Evolutionary conservation across 1,284 basidiomycete species (phyloP).

Genomic region (Irpex sp.): DNA sequence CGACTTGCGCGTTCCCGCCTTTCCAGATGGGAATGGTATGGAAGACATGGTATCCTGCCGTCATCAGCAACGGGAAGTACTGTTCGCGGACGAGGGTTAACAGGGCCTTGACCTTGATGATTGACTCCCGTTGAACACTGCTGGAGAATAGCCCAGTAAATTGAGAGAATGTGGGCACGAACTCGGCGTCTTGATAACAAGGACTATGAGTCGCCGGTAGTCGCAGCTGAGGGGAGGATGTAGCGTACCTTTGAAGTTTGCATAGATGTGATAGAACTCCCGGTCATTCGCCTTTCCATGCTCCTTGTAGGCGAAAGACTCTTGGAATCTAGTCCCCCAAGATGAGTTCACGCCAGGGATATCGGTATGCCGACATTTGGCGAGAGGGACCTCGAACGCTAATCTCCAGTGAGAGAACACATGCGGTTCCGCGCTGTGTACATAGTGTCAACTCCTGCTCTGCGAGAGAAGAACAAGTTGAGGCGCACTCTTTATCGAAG

Average conservation of each 20-base stretch:
- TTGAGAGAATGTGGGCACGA: slow-evolving; percentile 16
- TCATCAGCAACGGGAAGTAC: slow-evolving; percentile 2
- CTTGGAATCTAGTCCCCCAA: slow-evolving; percentile 11
- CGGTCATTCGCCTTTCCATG: slow-evolving; percentile 9
- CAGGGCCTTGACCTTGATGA: slow-evolving; percentile 4
- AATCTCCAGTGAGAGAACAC: slow-evolving; percentile 18
- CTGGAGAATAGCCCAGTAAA: slow-evolving; percentile 18
- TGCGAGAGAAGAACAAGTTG: neutral
- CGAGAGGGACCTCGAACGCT: slow-evolving; percentile 24
- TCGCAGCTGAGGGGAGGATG: neutral
- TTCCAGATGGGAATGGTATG: slow-evolving; percentile 7
- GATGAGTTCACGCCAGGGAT: neutral
- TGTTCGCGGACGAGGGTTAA: neutral
- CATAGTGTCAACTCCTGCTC: neutral
- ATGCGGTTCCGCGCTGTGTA: slow-evolving; percentile 4
- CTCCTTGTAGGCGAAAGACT: slow-evolving; percentile 8
- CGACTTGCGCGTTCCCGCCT: neutral
- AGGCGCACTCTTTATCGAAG: neutral
- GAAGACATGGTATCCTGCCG: slow-evolving; percentile 9
- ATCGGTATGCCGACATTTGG: slow-evolving; percentile 13
- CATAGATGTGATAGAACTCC: slow-evolving; percentile 20
- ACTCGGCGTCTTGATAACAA: slow-evolving; percentile 16
- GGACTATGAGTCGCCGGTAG: neutral
- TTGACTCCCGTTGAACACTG: slow-evolving; percentile 14
- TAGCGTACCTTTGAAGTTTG: slow-evolving; percentile 22